Percentiles rank a stretch among this genome's conserved stretches.
These are phyloP conservation scores for Emydomyces testavorans DNA, from an alignment of 2,329 filamentous ascomycete species.

Conservation along the genomic window DNA sequence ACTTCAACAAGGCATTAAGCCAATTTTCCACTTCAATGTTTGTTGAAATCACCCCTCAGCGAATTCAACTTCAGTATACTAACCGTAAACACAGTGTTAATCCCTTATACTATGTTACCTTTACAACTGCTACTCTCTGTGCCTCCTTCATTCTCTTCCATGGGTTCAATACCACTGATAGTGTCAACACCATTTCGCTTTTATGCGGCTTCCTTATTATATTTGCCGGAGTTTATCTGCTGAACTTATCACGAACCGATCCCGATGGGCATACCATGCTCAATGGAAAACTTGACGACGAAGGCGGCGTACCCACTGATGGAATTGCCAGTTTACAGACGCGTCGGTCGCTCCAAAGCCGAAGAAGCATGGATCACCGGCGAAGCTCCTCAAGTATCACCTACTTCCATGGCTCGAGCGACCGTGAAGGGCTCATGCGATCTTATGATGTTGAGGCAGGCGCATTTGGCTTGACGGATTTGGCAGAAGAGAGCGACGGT, in stretches of 20 bases:
- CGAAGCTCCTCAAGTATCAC: conserved; percentile 52
- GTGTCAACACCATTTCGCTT: conserved; percentile 83
- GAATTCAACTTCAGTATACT: too few species aligned
- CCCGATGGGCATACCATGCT: conserved; percentile 63
- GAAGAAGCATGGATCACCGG: conserved; percentile 56
- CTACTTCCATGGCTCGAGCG: conserved; percentile 46
- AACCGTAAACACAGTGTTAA: conserved; percentile 56
- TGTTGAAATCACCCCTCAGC: conserved; percentile 29
- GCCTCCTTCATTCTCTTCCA: conserved; percentile 93
- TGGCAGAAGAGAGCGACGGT: conserved; percentile 54
- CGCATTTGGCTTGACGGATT: conserved; percentile 64
- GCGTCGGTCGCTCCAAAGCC: conserved; percentile 80
- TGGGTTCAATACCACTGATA: conserved; percentile 89
- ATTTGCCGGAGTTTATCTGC: conserved; percentile 86
- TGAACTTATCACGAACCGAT: conserved; percentile 89
- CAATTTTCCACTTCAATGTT: conserved; percentile 97
- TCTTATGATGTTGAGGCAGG: conserved; percentile 77
- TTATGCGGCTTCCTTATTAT: conserved; percentile 89
- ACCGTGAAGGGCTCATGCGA: conserved; percentile 73
- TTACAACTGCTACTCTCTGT: conserved; percentile 85
- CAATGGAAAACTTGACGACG: conserved; percentile 46
- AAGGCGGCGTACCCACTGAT: conserved; percentile 80
- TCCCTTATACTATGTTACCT: conserved; percentile 93
- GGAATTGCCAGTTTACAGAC: conserved; percentile 82
- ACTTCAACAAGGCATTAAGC: conserved; percentile 96